Evolutionary conservation across 495 filamentous ascomycete species (phyloP), one percentile per base, ranked within the genome.

Genomic region (Daldinia concentrica): DNA sequence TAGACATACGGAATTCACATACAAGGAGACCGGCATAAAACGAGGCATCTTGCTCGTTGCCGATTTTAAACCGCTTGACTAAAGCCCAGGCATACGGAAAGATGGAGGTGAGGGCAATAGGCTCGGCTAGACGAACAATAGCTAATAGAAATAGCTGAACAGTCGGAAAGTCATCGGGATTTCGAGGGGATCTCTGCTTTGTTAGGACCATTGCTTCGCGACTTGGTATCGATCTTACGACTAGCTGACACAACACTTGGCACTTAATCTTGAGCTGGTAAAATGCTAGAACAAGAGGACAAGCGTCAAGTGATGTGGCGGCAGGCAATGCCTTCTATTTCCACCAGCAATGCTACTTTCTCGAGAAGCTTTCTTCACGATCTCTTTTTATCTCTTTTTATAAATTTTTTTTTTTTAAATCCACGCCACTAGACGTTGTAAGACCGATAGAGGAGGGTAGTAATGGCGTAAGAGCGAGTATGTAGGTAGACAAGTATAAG

Each of bases 31-130:
- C 93, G 60, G 93, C 92, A 63, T 86, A 94, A 80, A 95, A 91
- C 30, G 91, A 91, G 71, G 92, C 92, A 83, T 92, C 87, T 72
- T 84, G 80, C 64, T 86, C 85, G 69, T 86, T 84, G 68, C 87
- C 90, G 78, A 94, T 82, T 62, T 92, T 68, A 75, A 92, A 92
- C 70, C 90, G 84, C 77, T 88, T 89, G 74, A 93, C 89, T 79
- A 94, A 89, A 68, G 90, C 87, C 89, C 91, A 96, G 62, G 94
- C 92, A 80, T 96, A 97, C 15, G 92, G 92, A 65, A 94, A 92
- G 80, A 94, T 92, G 76, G 91, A 93, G 3, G 92, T 94, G 67
- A 96, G 86, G 48, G 93, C 93, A 64, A 97, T 92, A 6, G 93
- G 93, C 80, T 97, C 93, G 41, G 93, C 92, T 68, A 97, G 86